A percentile compares a stretch with the other conserved stretches of the same genome.
Conservation (phyloP, 2,329 filamentous ascomycete species). For the Cadophora luteo-olivacea region DNA sequence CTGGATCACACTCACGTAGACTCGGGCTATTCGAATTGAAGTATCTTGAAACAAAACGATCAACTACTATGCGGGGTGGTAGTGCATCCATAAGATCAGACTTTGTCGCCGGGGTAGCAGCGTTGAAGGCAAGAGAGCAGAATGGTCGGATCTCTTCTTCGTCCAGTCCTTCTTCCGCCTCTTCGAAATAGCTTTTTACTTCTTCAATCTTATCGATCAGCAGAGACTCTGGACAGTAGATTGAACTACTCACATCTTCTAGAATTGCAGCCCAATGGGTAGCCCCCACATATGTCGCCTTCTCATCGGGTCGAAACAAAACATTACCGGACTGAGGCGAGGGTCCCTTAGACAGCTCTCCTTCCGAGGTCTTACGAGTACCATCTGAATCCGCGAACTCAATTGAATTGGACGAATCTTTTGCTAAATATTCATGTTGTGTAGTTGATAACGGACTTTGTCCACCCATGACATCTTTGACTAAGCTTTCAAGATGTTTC, state of each 20-base stretch:
- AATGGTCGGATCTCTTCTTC: conserved; percentile 46
- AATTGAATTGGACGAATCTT: neutral
- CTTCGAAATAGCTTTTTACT: conserved; percentile 63
- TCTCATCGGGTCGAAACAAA: conserved; percentile 51
- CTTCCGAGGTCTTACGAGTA: neutral
- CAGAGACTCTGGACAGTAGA: neutral
- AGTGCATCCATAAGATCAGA: conserved; percentile 56
- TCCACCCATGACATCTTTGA: conserved; percentile 57
- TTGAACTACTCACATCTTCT: conserved; percentile 55
- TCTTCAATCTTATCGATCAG: conserved; percentile 58
- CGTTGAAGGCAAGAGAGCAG: conserved; percentile 48
- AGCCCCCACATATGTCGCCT: conserved; percentile 60
- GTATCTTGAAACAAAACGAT: conserved; percentile 59
- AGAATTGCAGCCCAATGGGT: conserved; percentile 67
- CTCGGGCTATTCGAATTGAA: conserved; percentile 61
- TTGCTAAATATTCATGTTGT: neutral
- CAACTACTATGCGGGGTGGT: conserved; percentile 54
- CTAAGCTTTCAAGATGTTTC: conserved; percentile 62
- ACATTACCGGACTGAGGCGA: conserved; percentile 48
- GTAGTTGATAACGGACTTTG: conserved; percentile 20
- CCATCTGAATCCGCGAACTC: neutral
- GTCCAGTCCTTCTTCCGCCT: conserved; percentile 47
- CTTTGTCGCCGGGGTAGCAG: conserved; percentile 48
- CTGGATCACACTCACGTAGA: conserved; percentile 49
- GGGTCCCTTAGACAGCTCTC: neutral